Evolutionary conservation across 768 basidiomycete genomes (phyloP).

Genomic region (Lactifluus echinatus): DNA sequence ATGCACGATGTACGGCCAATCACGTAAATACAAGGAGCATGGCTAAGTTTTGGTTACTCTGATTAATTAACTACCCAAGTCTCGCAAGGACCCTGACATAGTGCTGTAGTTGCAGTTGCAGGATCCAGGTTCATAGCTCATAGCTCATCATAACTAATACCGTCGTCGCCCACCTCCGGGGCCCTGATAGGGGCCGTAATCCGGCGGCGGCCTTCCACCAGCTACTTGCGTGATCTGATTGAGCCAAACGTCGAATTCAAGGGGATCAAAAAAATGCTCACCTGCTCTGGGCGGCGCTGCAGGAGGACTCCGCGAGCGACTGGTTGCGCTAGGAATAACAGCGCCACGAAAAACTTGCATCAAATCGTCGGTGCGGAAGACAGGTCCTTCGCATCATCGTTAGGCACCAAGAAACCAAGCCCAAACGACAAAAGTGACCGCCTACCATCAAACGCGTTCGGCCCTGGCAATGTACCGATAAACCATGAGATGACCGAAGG

Average conservation of each 20-base stretch:
- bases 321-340: constrained; percentile 58
- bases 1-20: background rate
- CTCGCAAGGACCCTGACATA: background rate
- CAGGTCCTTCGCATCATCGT: constrained; percentile 51
- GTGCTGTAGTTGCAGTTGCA: background rate
- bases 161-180: constrained; percentile 33
- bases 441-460: constrained; percentile 77
- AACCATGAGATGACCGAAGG: constrained; percentile 70
- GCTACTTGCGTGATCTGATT: constrained; percentile 27
- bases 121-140: background rate
- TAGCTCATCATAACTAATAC: background rate
- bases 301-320: constrained; percentile 43
- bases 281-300: constrained; percentile 40
- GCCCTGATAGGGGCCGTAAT: constrained; percentile 83
- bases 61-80: background rate
- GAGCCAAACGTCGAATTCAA: background rate
- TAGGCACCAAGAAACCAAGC: constrained; percentile 12
- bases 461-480: constrained; percentile 66
- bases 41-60: constrained; percentile 13
- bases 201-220: constrained; percentile 70
- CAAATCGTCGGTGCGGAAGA: constrained; percentile 84
- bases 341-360: constrained; percentile 79
- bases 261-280: constrained; percentile 23
- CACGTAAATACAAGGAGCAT: background rate
- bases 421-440: constrained; percentile 18